Evolutionary conservation across 495 filamentous ascomycete species (phyloP), one percentile per base, ranked within the genome.

Genomic region (Penicillium taxi): DNA sequence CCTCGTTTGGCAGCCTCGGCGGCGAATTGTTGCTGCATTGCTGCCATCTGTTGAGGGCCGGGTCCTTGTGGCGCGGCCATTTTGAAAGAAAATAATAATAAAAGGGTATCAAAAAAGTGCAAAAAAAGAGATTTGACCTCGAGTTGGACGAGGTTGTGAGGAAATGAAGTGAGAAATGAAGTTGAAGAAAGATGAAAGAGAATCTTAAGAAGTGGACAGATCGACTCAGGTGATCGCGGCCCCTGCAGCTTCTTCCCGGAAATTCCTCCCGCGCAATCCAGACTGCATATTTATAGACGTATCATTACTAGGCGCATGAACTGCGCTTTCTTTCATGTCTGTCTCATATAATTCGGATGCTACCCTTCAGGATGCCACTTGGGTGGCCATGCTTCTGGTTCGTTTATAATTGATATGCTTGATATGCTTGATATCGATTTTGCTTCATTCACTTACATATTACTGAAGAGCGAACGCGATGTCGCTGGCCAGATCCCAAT

Each of bases 1-100:
- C 83, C 83, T 48, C 78, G 72, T 63, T 75, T 79, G 47, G 81
- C 70, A 23, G 82, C 82, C 59, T 87, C 81, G 32, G 72, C 72
- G 30, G 82, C 83, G 44, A 94, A 67, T 62, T 91, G 85, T 52
- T 80, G 75, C 56, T 93, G 86, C 76, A 94, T 89, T 14, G 69
- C 69, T 17, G 73, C 74, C 42, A 95, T 81, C 66, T 94, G 86
- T 65, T 94, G 81, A 41, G 86, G 86, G 15, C 77, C 70, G n/a
- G 84, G 84, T 66, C 80, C 78, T 52, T 78, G 77, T 27, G 70
- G 66, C 19, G 59, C 47, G 17, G 67, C 62, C 71, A 75, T 75
- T 24, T 25, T 62, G 48, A 43, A 16, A 26, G 11, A 5, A 13
- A 3, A 17, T 22, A 9, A 6, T 26, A 5, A 22, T 12, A 24